phyloP scores from a whole-genome alignment of 768 basidiomycete genomes.

The Phanerochaete carnosa region DNA sequence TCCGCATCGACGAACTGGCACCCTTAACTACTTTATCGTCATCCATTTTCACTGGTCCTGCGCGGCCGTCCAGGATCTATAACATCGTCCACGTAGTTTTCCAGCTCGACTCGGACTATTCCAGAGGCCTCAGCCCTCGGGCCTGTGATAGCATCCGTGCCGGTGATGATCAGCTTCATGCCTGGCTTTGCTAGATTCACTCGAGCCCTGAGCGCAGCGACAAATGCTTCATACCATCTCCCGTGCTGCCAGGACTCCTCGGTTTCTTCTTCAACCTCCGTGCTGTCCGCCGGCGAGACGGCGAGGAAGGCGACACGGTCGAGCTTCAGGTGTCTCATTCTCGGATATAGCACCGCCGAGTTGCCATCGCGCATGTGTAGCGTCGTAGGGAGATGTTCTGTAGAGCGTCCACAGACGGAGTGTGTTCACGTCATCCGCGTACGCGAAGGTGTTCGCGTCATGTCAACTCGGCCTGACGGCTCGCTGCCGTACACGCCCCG shows the following conservation, averaged over 20 bases:
- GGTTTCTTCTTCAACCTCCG: not conserved
- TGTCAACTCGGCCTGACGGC: not conserved
- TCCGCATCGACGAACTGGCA: too few relatives aligned
- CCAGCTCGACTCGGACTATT: too few relatives aligned
- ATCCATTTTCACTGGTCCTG: not conserved
- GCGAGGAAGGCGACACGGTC: not conserved
- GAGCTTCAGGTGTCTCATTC: not conserved
- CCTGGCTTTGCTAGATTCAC: not conserved
- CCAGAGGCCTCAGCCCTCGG: not conserved
- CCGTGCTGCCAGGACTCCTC: not conserved
- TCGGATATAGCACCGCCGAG: not conserved
- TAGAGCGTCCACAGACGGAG: not conserved
- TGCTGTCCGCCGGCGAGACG: not conserved
- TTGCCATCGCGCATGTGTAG: not conserved
- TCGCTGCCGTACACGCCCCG: not conserved
- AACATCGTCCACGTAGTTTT: not conserved
- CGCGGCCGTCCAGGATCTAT: not conserved
- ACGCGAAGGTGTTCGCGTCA: not conserved
- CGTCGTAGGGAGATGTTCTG: not conserved
- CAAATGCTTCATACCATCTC: not conserved
- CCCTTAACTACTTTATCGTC: too few relatives aligned
- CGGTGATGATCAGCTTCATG: not conserved
- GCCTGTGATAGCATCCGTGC: not conserved
- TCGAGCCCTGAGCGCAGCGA: not conserved
- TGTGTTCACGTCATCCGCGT: not conserved